Base-by-base conservation (phyloP, 768 basidiomycete species). In the Pulveroboletus sp. region DNA sequence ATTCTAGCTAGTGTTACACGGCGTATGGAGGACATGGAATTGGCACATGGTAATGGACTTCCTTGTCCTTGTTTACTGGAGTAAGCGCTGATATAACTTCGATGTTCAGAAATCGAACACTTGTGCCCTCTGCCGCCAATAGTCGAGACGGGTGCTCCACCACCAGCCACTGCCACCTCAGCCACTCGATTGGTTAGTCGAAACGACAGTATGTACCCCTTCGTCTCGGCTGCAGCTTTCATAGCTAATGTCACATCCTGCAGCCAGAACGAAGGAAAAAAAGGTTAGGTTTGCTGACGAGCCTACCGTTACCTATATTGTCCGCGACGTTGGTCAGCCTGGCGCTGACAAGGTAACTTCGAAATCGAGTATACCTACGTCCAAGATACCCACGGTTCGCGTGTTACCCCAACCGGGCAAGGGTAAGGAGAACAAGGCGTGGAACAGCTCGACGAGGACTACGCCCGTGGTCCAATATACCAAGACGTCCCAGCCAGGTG, bases 371-470 rank as follows among this genome's bases (percentile, higher is more conserved):
- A 42, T 57, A 40, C 45, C 49, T 13, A 48, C 13, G 33, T 40
- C 27, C 12, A 25, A n/a, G 34, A 46, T 48, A 39, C 43, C 46
- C 35, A 44, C 42, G 52, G 47, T 17, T 19, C 46, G 45, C 44
- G 3, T 9, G n/a, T 50, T 37, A 17, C 14, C n/a, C n/a, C 14
- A 41, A 37, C 52, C 29, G 11, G 21, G 40, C 27, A 45, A 19
- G 6, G 35, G 35, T 5, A 36, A 63, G 32, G 63, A 64, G 40
- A 62, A 64, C 34, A 38, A 20, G 20, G 2, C 43, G 32, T 33
- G 33, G 43, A 35, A 35, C 3, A 31, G 45, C 38, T 23, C 34
- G 34, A 51, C 33, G 3, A 23, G 3, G 24, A 45, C 29, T 47
- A 54, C 43, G n/a, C n/a, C n/a, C n/a, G n/a, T n/a, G 33, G 14